phyloP scores from a whole-genome alignment of 2,329 filamentous ascomycete genomes.

The Colletotrichum lindemuthianum region DNA sequence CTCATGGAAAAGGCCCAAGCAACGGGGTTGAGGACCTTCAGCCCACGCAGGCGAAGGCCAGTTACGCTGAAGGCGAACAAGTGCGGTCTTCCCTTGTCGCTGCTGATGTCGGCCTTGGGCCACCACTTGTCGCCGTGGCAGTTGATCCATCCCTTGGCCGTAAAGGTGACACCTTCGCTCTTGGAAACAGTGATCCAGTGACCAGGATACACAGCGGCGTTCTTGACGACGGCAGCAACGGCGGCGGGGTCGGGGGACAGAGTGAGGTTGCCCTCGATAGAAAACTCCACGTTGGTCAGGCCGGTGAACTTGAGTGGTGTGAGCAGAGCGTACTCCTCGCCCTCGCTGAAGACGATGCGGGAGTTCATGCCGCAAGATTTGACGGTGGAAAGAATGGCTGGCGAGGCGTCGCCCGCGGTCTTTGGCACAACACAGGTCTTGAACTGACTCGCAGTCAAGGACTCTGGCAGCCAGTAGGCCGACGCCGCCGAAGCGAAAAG shows the following conservation, averaged over 20 bases:
- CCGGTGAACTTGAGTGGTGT: slow-evolving; percentile 15
- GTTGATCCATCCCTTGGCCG: slow-evolving; percentile 11
- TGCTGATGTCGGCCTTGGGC: slow-evolving; percentile 11
- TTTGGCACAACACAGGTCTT: slow-evolving; percentile 27
- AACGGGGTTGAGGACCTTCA: slow-evolving; percentile 23
- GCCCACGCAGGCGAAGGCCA: slow-evolving; percentile 3
- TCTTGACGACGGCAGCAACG: slow-evolving; percentile 16
- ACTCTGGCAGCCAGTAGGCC: slow-evolving; percentile 28
- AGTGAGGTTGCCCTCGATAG: slow-evolving; percentile 15
- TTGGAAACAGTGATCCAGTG: slow-evolving; percentile 28
- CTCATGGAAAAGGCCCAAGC: slow-evolving; percentile 22
- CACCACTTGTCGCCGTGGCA: slow-evolving; percentile 28
- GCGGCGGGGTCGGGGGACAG: slow-evolving; percentile 11
- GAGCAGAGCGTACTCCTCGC: slow-evolving; percentile 15
- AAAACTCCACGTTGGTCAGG: slow-evolving; percentile 25
- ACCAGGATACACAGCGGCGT: slow-evolving; percentile 10
- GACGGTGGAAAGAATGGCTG: slow-evolving; percentile 8
- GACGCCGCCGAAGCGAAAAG: background rate
- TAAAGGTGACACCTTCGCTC: slow-evolving; percentile 26
- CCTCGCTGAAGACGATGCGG: slow-evolving; percentile 16
- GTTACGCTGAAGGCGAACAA: slow-evolving; percentile 23
- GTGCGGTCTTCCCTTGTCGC: slow-evolving; percentile 20
- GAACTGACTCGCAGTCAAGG: slow-evolving; percentile 9
- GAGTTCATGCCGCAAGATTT: slow-evolving; percentile 26
- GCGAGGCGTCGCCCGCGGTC: slow-evolving; percentile 15